Percentiles rank a stretch among this genome's conserved stretches.
Conservation (phyloP, 495 filamentous ascomycete species). For the Neurospora terricola region DNA sequence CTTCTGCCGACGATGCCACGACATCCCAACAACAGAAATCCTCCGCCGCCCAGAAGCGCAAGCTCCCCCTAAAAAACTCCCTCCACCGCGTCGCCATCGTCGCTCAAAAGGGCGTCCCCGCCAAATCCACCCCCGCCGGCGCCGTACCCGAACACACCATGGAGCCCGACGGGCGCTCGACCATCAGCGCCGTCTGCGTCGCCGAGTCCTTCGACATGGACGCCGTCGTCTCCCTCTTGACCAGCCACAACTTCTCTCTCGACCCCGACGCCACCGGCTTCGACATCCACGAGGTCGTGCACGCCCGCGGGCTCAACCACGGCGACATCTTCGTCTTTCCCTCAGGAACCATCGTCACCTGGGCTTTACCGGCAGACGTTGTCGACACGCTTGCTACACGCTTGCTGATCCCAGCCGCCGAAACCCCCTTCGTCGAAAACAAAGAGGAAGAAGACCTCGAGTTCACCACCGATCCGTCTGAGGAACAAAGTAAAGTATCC, state of each 20-base stretch:
- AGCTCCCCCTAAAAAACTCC: conserved; percentile 34
- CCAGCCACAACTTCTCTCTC: conserved; percentile 58
- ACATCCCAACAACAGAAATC: conserved; percentile 1
- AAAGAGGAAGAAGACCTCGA: conserved; percentile 83
- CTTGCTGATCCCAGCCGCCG: conserved; percentile 64
- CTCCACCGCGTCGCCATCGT: conserved; percentile 33
- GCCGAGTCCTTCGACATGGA: conserved; percentile 81
- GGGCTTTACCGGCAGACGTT: conserved; percentile 67
- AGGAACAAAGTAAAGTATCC: conserved; percentile 67
- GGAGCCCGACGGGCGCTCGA: conserved; percentile 31
- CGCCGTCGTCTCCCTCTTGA: conserved; percentile 57
- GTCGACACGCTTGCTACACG: conserved; percentile 62
- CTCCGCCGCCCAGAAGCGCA: conserved; percentile 25
- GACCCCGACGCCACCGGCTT: conserved; percentile 50
- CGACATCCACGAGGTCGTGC: conserved; percentile 48
- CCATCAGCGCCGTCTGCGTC: conserved; percentile 71
- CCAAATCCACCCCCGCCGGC: conserved; percentile 4
- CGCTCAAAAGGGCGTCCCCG: conserved; percentile 26
- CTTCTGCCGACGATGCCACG: background rate
- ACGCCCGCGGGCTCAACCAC: conserved; percentile 42
- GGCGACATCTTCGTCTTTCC: conserved; percentile 97
- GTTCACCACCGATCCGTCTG: conserved; percentile 64
- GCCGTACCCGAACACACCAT: conserved; percentile 1
- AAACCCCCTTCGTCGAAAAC: conserved; percentile 54
- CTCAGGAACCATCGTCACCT: conserved; percentile 88